Evolutionary conservation across 257 asterid species (phyloP).

Genomic region (Orobanche coerulescens): DNA sequence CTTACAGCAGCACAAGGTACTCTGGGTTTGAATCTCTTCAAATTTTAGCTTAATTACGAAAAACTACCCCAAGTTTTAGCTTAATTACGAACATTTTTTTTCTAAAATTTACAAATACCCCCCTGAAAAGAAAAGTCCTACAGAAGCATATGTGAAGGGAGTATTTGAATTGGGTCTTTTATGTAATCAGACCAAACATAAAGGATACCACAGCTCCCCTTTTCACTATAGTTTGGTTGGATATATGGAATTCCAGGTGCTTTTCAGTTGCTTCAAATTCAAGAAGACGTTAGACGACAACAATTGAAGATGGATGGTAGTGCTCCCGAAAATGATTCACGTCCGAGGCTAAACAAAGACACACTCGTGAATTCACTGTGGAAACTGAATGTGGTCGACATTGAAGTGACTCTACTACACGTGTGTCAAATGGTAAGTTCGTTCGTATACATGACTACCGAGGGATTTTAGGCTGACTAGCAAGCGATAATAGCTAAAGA

Average conservation of each 20-base stretch:
- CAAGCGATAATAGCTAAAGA: too few species aligned
- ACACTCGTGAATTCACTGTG: slow-evolving; percentile 73
- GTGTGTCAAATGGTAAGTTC: slow-evolving; percentile 79
- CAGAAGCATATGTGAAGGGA: too few species aligned
- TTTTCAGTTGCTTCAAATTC: slow-evolving; percentile 89
- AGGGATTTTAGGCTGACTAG: background rate
- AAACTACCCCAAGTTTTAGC: too few species aligned
- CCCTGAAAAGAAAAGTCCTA: too few species aligned
- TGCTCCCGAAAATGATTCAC: slow-evolving; percentile 56
- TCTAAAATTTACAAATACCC: too few species aligned
- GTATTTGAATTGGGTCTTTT: too few species aligned
- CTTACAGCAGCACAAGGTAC: slow-evolving; percentile 80
- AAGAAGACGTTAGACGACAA: slow-evolving; percentile 64
- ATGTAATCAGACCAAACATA: too few species aligned
- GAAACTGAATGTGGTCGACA: slow-evolving; percentile 84
- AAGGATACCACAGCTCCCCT: background rate
- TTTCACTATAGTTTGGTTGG: background rate
- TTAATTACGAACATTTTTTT: too few species aligned
- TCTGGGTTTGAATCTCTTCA: too few species aligned
- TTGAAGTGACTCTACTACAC: slow-evolving; percentile 69
- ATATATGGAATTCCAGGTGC: slow-evolving; percentile 46
- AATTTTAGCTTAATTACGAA: too few species aligned
- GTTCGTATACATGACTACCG: background rate
- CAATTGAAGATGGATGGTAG: slow-evolving; percentile 58
- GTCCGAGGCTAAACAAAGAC: slow-evolving; percentile 54